Conservation (phyloP, 2,329 filamentous ascomycete species). For the Exophiala dermatitidis region DNA sequence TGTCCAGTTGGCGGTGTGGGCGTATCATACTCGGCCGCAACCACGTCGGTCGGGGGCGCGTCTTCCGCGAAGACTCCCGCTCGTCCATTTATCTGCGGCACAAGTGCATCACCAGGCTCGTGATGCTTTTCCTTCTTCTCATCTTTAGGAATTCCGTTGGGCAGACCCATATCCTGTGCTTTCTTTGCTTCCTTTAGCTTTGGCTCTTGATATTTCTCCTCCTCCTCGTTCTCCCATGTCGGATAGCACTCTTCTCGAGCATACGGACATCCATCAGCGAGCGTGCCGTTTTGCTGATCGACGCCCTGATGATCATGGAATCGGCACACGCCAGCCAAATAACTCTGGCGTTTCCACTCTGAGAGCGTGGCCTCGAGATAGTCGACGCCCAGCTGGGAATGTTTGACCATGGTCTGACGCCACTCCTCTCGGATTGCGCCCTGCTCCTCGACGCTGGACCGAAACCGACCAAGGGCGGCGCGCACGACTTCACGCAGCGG, state of each 20-base stretch:
- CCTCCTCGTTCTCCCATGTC: conserved; percentile 3
- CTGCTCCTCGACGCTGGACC: neutral
- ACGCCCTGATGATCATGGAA: conserved; percentile 20
- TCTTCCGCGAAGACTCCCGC: too few relatives aligned
- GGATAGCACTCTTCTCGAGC: conserved; percentile 21
- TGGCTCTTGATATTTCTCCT: neutral
- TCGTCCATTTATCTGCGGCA: too few relatives aligned
- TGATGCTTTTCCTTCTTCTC: too few relatives aligned
- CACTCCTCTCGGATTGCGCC: conserved; percentile 13
- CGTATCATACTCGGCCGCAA: too few relatives aligned
- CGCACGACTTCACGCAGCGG: conserved; percentile 20
- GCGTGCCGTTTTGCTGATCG: conserved; percentile 1
- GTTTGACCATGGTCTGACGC: conserved; percentile 14
- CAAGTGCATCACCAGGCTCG: too few relatives aligned
- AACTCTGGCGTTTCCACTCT: conserved; percentile 17
- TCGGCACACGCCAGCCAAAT: conserved; percentile 14
- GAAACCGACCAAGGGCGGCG: conserved; percentile 16
- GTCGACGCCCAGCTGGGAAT: conserved; percentile 18
- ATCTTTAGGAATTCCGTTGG: neutral
- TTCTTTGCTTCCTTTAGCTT: neutral
- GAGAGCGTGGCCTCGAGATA: conserved; percentile 11
- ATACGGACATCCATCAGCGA: conserved; percentile 20
- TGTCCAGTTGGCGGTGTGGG: too few relatives aligned
- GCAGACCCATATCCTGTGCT: neutral
- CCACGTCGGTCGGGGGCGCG: too few relatives aligned